Base-by-base conservation (phyloP, 192 early-diverging fungal species). In the Chytriomyces confervae region DNA sequence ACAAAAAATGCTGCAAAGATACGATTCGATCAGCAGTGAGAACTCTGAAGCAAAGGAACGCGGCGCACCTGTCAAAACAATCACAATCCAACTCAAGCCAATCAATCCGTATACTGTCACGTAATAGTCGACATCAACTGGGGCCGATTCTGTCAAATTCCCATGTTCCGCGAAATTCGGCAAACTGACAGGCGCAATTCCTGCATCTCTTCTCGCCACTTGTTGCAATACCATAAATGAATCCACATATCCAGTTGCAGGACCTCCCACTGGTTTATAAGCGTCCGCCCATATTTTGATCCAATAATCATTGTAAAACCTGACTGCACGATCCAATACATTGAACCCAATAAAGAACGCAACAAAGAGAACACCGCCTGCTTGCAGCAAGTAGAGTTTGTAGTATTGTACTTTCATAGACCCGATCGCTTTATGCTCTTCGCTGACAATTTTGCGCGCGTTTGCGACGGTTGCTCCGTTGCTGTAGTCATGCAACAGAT, bases 21-120 rank as follows among this genome's bases (percentile, higher is more conserved):
- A 84, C 97, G 93, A 7, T 90, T 89, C 50, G 91, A 92, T 74
- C 95, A 96, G 51, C 93, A 82, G 80, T 95, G 95, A 79, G 90
- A 47, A 49, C 89, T 88, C 46, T 77, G 80, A 7, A 60, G 43
- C 20, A 23, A 60, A 23, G 18, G 57, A 60, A 23, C 57, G 50
- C 43, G 47, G 50, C 43, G 10, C 27, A 48, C 24, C 43, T 18
- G 50, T 29, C 18, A 49, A 36, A n/a, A 13, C 16, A 2, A 48
- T 43, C n/a, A 48, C 13, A 36, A 11, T 36, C 43, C 43, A 69
- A n/a, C n/a, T 48, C 27, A 69, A 69, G 50, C 27, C 50, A 13
- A 66, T 29, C 20, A n/a, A 47, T 2, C 67, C 44, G 36, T 13
- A 69, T 18, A 69, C 13, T 10, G 0, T 69, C 45, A 69, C 10